phyloP scores from a whole-genome alignment of 306 rosid genomes.

The peach (Prunus persica) region Prunus_persica_NCBIv2 NC_034014.1:23397501-23398000 shows the following conservation, averaged over 20 bases:
- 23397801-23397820: neutral
- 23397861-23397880: too few relatives aligned
- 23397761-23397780: neutral
- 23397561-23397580: slow-evolving; percentile 7
- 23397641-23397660: slow-evolving; percentile 14
- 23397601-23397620: neutral
- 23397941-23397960: too few relatives aligned
- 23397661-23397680: slow-evolving; percentile 6
- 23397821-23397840: neutral
- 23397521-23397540: neutral
- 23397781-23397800: neutral
- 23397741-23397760: slow-evolving; percentile 17
- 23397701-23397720: slow-evolving; percentile 25
- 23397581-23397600: slow-evolving; percentile 16
- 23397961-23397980: too few relatives aligned
- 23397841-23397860: too few relatives aligned
- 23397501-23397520: neutral
- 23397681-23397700: slow-evolving; percentile 8
- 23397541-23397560: slow-evolving; percentile 2
- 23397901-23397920: too few relatives aligned
- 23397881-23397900: too few relatives aligned
- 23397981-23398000: too few relatives aligned
- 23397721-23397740: slow-evolving; percentile 23
- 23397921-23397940: too few relatives aligned
- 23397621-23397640: slow-evolving; percentile 6